Evolutionary conservation across 1,284 basidiomycete genomes (phyloP), one percentile per base, ranked within the genome.

Genomic region (Pseudozyma hubeiensis): DNA sequence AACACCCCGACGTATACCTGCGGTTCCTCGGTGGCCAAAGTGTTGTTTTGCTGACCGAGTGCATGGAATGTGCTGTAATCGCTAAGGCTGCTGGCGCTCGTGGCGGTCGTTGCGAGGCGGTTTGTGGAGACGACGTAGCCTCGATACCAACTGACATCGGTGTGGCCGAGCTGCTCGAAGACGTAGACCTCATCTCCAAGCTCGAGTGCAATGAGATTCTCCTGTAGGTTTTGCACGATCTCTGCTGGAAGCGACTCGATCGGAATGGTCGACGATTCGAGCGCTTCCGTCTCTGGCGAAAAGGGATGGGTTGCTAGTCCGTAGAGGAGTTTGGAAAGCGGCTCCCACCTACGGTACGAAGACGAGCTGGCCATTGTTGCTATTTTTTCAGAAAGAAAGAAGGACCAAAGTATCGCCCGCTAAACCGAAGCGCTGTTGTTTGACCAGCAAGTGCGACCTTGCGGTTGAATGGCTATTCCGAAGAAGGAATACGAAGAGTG

Each of bases 1-100:
- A 98, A 98, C 75, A 98, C 95, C 61, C 95, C 96, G 62, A 98
- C 93, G 84, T 93, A 92, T 41, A 98, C 94, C 78, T 95, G 92
- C 0, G 87, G 87, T 72, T 88, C 87, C 7, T 87, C 86, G 16
- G 61, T 62, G 46, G 58, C 34, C n/a, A 66, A 45, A 30, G 65
- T 39, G 11, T 13, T 47, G 17, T 17, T 19, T 16, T 60, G 49
- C 44, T 64, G 61, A 24, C 54, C 58, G 1, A 75, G 47, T 14
- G 57, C 64, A n/a, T 74, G 69, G 37, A 77, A 70, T 39, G 74
- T 56, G 63, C 66, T 73, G 47, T 78, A 72, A 45, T 81, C 77
- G 49, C 72, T 76, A 16, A 78, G 60, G 67, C 78, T 68, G 66
- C 88, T 89, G 75, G 87, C 80, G 19, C 75, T 52, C 53, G 81